A percentile compares a stretch with the other conserved stretches of the same genome.
These are phyloP conservation scores for Solanum bulbocastanum DNA, from an alignment of 257 asterid species.

Conservation along the genomic window DNA sequence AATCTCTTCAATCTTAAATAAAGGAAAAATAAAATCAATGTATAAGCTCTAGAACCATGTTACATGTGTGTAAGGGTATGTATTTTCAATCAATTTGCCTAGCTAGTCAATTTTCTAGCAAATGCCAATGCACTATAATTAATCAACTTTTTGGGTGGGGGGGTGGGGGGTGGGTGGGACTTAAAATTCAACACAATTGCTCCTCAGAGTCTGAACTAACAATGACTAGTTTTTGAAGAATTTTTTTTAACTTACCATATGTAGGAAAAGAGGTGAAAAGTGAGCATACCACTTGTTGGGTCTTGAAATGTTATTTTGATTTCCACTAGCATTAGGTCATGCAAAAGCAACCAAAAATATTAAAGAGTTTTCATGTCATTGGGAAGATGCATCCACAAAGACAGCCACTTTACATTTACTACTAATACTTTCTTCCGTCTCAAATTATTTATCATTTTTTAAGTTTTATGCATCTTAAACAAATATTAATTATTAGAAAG, in stretches of 20 bases:
- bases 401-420: background rate
- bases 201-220: slow-evolving; percentile 49
- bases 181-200: slow-evolving; percentile 39
- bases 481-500: too few relatives aligned
- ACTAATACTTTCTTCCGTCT: background rate
- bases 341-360: slow-evolving; percentile 9
- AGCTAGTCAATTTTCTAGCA: background rate
- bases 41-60: background rate
- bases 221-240: slow-evolving; percentile 33
- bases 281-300: slow-evolving; percentile 30
- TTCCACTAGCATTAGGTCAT: slow-evolving; percentile 40
- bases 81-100: background rate
- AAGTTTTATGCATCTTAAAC: background rate
- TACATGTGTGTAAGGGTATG: background rate
- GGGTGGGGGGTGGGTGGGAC: background rate
- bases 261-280: slow-evolving; percentile 38
- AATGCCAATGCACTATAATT: background rate
- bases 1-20: background rate
- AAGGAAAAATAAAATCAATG: background rate
- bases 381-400: slow-evolving; percentile 17
- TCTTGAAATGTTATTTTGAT: slow-evolving; percentile 31
- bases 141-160: background rate
- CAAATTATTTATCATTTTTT: too few relatives aligned
- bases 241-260: slow-evolving; percentile 30
- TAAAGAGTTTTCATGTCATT: slow-evolving; percentile 15